Percentiles rank a stretch among this genome's conserved stretches.
Evolutionary conservation across 2,329 filamentous ascomycete species (phyloP).

Genomic region (Huntiella decipiens): DNA sequence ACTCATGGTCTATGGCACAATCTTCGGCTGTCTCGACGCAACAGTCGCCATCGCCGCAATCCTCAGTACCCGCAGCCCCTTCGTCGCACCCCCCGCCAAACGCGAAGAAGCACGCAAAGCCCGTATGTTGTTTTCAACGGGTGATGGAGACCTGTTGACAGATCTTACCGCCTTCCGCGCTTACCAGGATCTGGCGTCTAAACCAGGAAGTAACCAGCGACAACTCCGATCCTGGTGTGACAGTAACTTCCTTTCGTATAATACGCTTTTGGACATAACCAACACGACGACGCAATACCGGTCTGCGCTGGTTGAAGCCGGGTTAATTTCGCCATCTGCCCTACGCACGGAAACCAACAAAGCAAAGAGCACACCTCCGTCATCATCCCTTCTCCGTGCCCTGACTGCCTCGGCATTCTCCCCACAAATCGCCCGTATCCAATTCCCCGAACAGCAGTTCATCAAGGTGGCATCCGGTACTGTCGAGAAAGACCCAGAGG

Average conservation of each 20-base stretch:
- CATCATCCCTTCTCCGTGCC: slow-evolving; percentile 40
- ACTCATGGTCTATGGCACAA: slow-evolving; percentile 83
- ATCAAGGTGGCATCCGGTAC: slow-evolving; percentile 71
- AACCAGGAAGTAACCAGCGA: slow-evolving; percentile 34
- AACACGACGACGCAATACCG: slow-evolving; percentile 76
- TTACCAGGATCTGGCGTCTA: slow-evolving; percentile 51
- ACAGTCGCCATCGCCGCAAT: slow-evolving; percentile 80
- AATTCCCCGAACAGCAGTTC: slow-evolving; percentile 92
- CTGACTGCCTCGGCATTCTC: slow-evolving; percentile 56
- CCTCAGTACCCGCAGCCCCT: slow-evolving; percentile 74
- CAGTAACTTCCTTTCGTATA: slow-evolving; percentile 64
- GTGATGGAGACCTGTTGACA: slow-evolving; percentile 74
- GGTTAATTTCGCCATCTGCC: slow-evolving; percentile 39
- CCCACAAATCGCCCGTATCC: slow-evolving; percentile 79
- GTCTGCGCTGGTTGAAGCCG: slow-evolving; percentile 66
- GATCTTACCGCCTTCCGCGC: slow-evolving; percentile 69
- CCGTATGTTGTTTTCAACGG: slow-evolving; percentile 50
- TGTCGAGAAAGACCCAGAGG: slow-evolving; percentile 84
- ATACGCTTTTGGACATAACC: slow-evolving; percentile 73
- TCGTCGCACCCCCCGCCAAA: slow-evolving; percentile 56
- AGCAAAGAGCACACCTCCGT: slow-evolving; percentile 16
- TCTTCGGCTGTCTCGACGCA: slow-evolving; percentile 81
- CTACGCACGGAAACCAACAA: slow-evolving; percentile 5
- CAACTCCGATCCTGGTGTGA: slow-evolving; percentile 62
- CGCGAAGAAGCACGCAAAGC: slow-evolving; percentile 66